phyloP scores from a whole-genome alignment of 768 basidiomycete species.

The Coprinopsis sp. region DNA sequence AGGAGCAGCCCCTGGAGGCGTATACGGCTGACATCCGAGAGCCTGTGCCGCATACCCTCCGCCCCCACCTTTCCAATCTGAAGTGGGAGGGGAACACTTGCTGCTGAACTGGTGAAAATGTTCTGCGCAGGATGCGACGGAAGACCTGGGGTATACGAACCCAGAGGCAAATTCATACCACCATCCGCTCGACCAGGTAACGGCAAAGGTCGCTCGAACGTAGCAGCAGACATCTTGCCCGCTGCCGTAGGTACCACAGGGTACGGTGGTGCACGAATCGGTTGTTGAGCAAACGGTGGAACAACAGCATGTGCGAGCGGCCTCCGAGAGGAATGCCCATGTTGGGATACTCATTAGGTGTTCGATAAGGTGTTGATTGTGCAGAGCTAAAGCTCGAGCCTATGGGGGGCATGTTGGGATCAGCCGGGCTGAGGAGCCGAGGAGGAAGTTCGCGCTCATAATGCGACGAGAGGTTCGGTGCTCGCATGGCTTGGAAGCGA shows the following conservation, averaged over 20 bases:
- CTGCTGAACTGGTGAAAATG: not conserved
- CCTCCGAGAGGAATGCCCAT: not conserved
- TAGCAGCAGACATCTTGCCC: conserved; percentile 71
- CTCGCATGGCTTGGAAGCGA: conserved; percentile 1
- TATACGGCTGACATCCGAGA: not conserved
- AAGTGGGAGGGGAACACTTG: not conserved
- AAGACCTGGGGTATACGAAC: not conserved
- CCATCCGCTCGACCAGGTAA: conserved; percentile 22
- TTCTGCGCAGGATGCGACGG: not conserved
- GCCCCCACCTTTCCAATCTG: conserved; percentile 16
- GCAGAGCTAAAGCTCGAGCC: not conserved
- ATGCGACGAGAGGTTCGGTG: not conserved
- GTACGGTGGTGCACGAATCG: not conserved
- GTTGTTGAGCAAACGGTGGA: not conserved
- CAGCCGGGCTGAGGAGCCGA: too few species aligned
- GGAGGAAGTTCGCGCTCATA: not conserved
- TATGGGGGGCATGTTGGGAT: too few species aligned
- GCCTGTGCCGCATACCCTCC: conserved; percentile 7
- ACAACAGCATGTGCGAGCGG: too few species aligned
- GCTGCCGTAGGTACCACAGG: conserved; percentile 27
- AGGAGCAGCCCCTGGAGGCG: conserved; percentile 4
- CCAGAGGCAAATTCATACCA: not conserved
- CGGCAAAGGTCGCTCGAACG: conserved; percentile 55
- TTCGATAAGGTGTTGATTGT: not conserved
- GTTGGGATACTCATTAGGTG: not conserved